Evolutionary conservation across 805 yeast genomes (phyloP), one percentile per base, ranked within the genome.

Genomic region (Sugiyamaella americana): DNA sequence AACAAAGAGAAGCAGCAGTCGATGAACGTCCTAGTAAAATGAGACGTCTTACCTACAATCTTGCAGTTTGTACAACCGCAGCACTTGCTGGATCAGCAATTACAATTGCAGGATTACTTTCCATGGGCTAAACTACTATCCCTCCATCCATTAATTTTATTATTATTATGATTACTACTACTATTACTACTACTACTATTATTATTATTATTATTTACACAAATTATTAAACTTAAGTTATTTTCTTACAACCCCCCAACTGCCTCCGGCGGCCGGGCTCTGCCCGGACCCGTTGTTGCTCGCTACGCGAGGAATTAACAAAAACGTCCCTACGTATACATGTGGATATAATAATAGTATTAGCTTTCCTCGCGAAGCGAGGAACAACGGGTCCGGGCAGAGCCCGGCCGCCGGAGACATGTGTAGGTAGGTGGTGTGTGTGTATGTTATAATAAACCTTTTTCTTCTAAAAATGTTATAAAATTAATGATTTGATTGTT

Each of bases 401-500:
- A 26, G 32, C 32, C 32, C 32, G 13, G 32, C 32, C 32, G 32
- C 32, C 32, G 32, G 32, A 26, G 32, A 13, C 32, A 26, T 13
- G 32, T 26, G 32, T 8, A 8, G 13, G 32, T 26, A 26, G 32
- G 32, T n/a, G n/a, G n/a, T 8, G 5, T 45, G 43, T 43, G 6
- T 22, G 13, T 13, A 16, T 8, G 29, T 26, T 44, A 34, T 23
- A 40, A 22, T 32, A 8, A 21, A 10, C 46, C 46, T 22, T 22
- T 22, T 2, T 46, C 35, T 21, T 47, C 20, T 36, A 68, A 47
- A 30, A 51, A 60, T 18, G 43, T 44, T 5, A 68, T 54, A 26
- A 66, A 61, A 22, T 62, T 62, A 24, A 69, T 51, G 5, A 69
- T 49, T 29, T 37, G 30, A 21, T 51, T 60, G 50, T 66, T 60